These are phyloP conservation scores for Knoxdaviesia capensis DNA, from an alignment of 2,329 filamentous ascomycete genomes.

Conservation along the genomic window DNA sequence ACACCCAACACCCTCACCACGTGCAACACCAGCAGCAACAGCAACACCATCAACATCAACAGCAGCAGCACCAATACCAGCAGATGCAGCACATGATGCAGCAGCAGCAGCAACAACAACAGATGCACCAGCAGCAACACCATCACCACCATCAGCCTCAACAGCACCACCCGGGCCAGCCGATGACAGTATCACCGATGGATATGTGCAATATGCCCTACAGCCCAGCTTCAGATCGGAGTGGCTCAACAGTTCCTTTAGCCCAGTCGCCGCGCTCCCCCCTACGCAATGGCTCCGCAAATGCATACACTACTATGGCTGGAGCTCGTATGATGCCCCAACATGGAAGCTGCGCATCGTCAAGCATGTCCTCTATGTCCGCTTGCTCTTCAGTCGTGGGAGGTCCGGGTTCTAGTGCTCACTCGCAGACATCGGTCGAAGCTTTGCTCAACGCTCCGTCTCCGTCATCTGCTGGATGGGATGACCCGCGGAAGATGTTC, in stretches of 20 bases:
- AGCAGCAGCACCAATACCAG: conserved; percentile 2
- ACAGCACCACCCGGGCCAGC: not conserved
- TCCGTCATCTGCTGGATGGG: conserved; percentile 1
- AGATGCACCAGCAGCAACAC: not conserved
- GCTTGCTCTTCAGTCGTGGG: too few relatives aligned
- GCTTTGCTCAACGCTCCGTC: conserved; percentile 4
- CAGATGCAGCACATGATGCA: conserved; percentile 2
- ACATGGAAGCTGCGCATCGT: not conserved
- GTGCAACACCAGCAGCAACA: not conserved
- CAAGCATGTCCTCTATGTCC: not conserved
- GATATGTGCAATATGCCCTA: conserved; percentile 2
- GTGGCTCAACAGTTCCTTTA: conserved; percentile 2
- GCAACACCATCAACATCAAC: conserved; percentile 1
- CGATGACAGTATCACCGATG: not conserved
- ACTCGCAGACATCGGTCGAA: conserved; percentile 2
- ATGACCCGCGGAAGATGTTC: conserved; percentile 1
- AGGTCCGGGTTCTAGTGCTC: not conserved
- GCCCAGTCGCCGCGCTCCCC: not conserved
- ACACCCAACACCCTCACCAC: not conserved
- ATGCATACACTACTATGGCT: not conserved
- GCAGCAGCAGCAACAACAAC: not conserved
- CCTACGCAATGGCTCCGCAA: too few relatives aligned
- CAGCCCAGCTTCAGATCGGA: conserved; percentile 2
- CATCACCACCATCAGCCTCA: not conserved
- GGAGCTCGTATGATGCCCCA: not conserved